Evolutionary conservation across 176 grass and related monocot genomes (phyloP), one percentile per base, ranked within the genome.

Genomic region (Aegilops umbellulata): DNA sequence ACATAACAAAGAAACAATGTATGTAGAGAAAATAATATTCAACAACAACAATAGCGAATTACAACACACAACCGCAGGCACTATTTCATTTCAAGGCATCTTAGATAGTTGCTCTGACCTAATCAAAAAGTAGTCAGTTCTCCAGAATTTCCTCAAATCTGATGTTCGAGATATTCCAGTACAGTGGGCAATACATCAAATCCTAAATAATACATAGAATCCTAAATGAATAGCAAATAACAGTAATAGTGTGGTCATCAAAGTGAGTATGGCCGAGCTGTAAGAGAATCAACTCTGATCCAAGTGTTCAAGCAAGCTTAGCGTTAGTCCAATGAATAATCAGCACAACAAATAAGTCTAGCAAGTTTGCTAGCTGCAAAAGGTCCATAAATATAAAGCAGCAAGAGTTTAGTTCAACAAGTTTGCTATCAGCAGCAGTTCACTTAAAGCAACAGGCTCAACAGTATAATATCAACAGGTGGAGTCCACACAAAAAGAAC

Each of bases 1-100:
- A 60, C 36, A 83, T 34, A 24, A 80, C 25, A 86, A 60, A 41
- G 47, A 87, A 74, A 17, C 88, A 84, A 69, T 17, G 44, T 80
- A 68, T 63, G 62, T 46, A 35, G 29, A 61, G 65, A 78, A 61
- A 69, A 79, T 66, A 69, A 68, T 66, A 67, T 10, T 47, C 19
- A 39, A 57, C 32, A 36, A 73, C 2, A 36, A 81, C 34, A 83
- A 68, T 89, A 76, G 26, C 9, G 51, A 55, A 27, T 31, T 61
- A 58, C 61, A 70, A 23, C 73, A 20, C 24, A 82, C 25, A 31
- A 85, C 39, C 65, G 7, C 34, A 82, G 16, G n/a, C 55, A 70
- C 15, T 60, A 79, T 72, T 72, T 71, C 26, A 51, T 65, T 81
- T 81, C 69, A 85, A 62, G 20, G 14, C 63, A 85, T 78, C 36